These are phyloP conservation scores for Suillus sp. DNA, from an alignment of 768 basidiomycete species.

Conservation along the genomic window DNA sequence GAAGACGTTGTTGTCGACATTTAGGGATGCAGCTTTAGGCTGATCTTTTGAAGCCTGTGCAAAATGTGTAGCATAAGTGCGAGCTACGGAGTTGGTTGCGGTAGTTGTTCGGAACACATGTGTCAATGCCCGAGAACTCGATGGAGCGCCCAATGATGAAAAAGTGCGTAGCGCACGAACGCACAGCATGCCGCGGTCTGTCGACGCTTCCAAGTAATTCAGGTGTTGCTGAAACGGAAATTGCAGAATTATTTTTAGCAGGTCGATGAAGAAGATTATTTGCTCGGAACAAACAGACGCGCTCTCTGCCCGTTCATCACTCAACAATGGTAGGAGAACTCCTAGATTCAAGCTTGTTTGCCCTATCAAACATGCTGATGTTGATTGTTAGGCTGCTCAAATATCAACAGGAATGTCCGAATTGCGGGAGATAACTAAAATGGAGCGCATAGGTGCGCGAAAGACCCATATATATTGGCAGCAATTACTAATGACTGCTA, in stretches of 20 bases:
- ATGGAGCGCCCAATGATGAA: constrained; percentile 15
- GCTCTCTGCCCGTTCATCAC: constrained; percentile 23
- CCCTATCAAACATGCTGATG: constrained; percentile 15
- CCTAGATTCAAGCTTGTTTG: not conserved
- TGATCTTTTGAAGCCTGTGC: constrained; percentile 32
- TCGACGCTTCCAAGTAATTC: not conserved
- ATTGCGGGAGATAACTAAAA: constrained; percentile 85
- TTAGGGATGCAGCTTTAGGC: constrained; percentile 34
- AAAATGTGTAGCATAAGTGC: constrained; percentile 42
- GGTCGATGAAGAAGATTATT: constrained; percentile 23
- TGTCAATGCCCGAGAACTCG: constrained; percentile 7
- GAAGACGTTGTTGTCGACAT: constrained; percentile 58
- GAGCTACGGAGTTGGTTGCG: constrained; percentile 18
- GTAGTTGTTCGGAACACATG: constrained; percentile 18
- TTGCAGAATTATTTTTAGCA: constrained; percentile 11
- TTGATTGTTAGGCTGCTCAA: constrained; percentile 54
- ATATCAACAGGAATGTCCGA: constrained; percentile 80
- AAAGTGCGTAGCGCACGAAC: constrained; percentile 25
- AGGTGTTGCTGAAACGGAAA: constrained; percentile 7
- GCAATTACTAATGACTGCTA: constrained; percentile 31
- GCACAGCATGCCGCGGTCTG: constrained; percentile 15
- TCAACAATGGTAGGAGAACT: constrained; percentile 30
- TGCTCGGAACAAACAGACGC: constrained; percentile 37
- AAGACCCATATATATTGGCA: not conserved
- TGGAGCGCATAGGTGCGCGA: constrained; percentile 82